Base-by-base conservation (phyloP, 495 filamentous ascomycete genomes). In the Aspergillus hancockii region DNA sequence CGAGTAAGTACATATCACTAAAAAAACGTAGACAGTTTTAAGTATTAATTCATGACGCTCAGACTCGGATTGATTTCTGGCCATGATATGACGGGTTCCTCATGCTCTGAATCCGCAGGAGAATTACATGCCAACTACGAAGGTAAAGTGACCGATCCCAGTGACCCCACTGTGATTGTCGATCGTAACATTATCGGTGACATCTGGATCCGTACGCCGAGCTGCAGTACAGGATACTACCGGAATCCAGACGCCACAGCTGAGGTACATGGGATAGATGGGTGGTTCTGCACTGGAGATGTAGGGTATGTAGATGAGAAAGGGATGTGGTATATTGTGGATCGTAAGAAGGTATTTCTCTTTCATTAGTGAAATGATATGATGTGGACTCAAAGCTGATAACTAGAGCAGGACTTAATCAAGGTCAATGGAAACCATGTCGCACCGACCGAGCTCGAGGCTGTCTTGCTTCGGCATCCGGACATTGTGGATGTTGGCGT, bases 291-390 rank as follows among this genome's bases (percentile, higher is more conserved):
- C 22, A 50, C 47, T 22, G 47, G 47, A 7, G 47, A 50, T 50
- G 22, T 50, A 0, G 47, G 19, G 2, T 50, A 50, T 28, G 47
- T 50, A 1, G 47, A 50, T 14, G 47, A 50, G 8, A 13, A 50
- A 10, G 22, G 47, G 6, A 50, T 22, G 8, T 50, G 47, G 47
- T 50, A 23, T 28, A 50, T 50, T 23, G 47, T 50, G n/a, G 47
- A 50, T 28, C 47, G 47, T 8, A 50, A 50, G 14, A 50, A 50
- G 47, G 47, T 50, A 50, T n/a, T n/a, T n/a, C n/a, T n/a, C n/a
- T n/a, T n/a, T n/a, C n/a, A n/a, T n/a, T n/a, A n/a, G n/a, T n/a
- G n/a, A n/a, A n/a, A n/a, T n/a, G n/a, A n/a, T n/a, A n/a, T n/a
- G n/a, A n/a, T n/a, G n/a, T 7, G 10, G 8, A 8, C 47, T 28